Conservation (phyloP, 164 flowering plant species). For the Buxus sempervirens region DNA sequence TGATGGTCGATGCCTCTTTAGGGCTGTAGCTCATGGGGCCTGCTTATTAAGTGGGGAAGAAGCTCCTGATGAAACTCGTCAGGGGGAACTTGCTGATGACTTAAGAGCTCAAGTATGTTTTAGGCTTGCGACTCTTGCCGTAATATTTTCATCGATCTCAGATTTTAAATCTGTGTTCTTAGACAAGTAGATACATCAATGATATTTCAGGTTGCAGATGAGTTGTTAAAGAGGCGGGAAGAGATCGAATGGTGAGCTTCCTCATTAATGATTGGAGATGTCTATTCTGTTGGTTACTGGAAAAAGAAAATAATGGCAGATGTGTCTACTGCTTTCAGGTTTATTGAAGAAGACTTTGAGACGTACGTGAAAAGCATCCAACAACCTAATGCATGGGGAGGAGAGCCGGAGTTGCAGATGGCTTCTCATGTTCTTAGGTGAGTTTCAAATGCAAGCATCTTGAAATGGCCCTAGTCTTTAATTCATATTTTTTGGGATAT, state of each 20-base stretch:
- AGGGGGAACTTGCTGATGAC: slow-evolving; percentile 81
- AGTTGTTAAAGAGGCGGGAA: slow-evolving; percentile 81
- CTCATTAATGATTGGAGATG: not conserved
- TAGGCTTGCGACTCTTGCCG: not conserved
- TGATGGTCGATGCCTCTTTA: slow-evolving; percentile 85
- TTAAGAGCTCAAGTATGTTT: slow-evolving; percentile 67
- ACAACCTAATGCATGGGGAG: slow-evolving; percentile 74
- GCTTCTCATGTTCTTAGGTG: slow-evolving; percentile 78
- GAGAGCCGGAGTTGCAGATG: slow-evolving; percentile 84
- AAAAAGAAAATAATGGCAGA: not conserved
- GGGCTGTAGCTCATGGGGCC: slow-evolving; percentile 78
- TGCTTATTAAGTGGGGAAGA: slow-evolving; percentile 68
- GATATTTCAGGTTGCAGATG: slow-evolving; percentile 58
- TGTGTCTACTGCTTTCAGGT: slow-evolving; percentile 35
- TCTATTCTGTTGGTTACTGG: not conserved
- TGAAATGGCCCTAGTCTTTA: not conserved
- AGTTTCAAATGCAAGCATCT: slow-evolving; percentile 18
- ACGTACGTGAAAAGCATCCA: slow-evolving; percentile 60
- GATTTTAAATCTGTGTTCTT: not conserved
- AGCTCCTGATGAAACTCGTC: slow-evolving; percentile 70
- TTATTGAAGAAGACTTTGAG: slow-evolving; percentile 81
- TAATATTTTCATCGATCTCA: not conserved
- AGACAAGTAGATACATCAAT: not conserved
- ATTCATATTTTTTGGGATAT: not conserved
- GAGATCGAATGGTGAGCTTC: slow-evolving; percentile 63